Evolutionary conservation across 108 stramenopile genomes (phyloP).

Genomic region (Conticribra guillardii): DNA sequence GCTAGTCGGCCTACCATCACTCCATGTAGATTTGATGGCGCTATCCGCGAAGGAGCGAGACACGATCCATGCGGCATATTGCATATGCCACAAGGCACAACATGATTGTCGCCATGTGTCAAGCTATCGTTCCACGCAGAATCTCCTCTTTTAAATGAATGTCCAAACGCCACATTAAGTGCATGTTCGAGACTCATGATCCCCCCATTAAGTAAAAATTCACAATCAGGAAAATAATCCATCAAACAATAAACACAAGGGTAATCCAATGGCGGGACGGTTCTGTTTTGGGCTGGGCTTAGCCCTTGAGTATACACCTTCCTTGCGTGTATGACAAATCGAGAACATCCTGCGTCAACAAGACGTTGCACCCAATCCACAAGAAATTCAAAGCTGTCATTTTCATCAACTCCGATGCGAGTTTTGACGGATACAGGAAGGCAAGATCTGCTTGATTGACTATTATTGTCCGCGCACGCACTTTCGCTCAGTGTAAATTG

Average conservation of each 20-base stretch:
- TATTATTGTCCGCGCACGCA: neutral
- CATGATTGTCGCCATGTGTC: constrained; percentile 30
- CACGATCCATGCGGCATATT: constrained; percentile 65
- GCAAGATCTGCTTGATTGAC: neutral
- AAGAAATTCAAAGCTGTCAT: constrained; percentile 58
- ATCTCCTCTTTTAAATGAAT: too few species aligned
- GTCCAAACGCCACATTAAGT: constrained; percentile 53
- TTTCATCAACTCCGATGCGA: constrained; percentile 72
- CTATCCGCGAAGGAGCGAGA: constrained; percentile 48
- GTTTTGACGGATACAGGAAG: constrained; percentile 68
- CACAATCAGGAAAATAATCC: constrained; percentile 66
- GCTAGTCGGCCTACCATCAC: constrained; percentile 78
- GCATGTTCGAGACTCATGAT: constrained; percentile 63
- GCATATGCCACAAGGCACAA: constrained; percentile 57
- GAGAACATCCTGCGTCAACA: constrained; percentile 42
- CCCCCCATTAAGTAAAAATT: constrained; percentile 80
- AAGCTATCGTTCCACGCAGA: too few species aligned
- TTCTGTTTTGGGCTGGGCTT: constrained; percentile 70
- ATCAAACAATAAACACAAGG: constrained; percentile 69
- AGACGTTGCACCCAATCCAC: constrained; percentile 46
- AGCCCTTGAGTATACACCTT: constrained; percentile 62
- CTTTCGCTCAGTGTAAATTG: neutral
- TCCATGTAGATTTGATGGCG: constrained; percentile 66
- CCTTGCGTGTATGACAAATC: constrained; percentile 74
- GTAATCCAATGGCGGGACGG: constrained; percentile 75